Base-by-base conservation (phyloP, 805 yeast genomes). In the Soucietia sequanensis region DNA sequence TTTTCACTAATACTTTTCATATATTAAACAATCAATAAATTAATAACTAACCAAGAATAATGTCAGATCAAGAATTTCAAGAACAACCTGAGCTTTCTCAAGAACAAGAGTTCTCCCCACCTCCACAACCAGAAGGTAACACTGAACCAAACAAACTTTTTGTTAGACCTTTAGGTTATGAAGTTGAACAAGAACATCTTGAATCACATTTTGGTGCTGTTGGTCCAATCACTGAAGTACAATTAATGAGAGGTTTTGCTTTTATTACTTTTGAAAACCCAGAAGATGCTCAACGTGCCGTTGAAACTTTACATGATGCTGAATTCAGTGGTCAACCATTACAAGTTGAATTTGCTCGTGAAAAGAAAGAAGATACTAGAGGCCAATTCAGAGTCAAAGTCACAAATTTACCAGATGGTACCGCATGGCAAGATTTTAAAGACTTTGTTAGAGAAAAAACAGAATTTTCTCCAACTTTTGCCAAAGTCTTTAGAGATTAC, bases 351-450 rank as follows among this genome's bases (percentile, higher is more conserved):
- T 69, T 64, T 47, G 81, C 82, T 33, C 72, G 72, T 43, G 75
- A 70, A 51, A 75, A 65, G 54, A 76, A 72, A 37, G 80, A 66
- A 51, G 72, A 78, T 42, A 75, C 82, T 44, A 80, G 82, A 59
- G 87, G 87, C 53, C 81, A 84, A 63, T 78, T 68, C 67, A 78
- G 93, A 71, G 79, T 81, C 41, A 75, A 80, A 55, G 76, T 84
- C 23, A 62, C 76, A 48, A 78, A 78, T 62, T 70, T 85, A 52
- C 90, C 90, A 49, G 84, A 81, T 48, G 80, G 81, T 43, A 73
- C 85, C 38, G 80, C 87, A 33, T 85, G 95, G 95, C 93, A 85
- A 72, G 91, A 84, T 53, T 75, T 85, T 56, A 85, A 89, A 70
- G 98, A 91, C 68, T 80, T 86, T 57, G 89, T 88, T 46, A 76